These are phyloP conservation scores for Xylariales sp. DNA, from an alignment of 2,329 filamentous ascomycete genomes.

Conservation along the genomic window DNA sequence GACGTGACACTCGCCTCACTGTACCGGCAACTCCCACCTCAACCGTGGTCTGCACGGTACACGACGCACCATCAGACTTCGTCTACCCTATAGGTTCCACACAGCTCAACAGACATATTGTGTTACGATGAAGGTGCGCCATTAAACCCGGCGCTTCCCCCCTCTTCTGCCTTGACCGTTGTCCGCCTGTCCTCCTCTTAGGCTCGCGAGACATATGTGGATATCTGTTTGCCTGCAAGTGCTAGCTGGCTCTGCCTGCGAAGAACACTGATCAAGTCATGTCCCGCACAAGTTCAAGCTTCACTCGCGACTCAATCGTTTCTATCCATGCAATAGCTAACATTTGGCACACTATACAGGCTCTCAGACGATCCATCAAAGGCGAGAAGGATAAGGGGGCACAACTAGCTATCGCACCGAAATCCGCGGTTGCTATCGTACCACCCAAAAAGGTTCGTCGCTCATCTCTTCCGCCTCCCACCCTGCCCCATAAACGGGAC, in stretches of 20 bases:
- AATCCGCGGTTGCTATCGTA: conserved; percentile 82
- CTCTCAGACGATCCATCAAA: conserved; percentile 84
- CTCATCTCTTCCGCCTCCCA: conserved; percentile 9
- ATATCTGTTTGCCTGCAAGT: conserved; percentile 10
- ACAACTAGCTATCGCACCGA: conserved; percentile 74
- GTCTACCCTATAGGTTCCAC: conserved; percentile 9
- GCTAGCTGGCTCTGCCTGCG: conserved; percentile 3
- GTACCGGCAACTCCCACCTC: too few relatives aligned
- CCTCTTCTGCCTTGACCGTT: conserved; percentile 8
- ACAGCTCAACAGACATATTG: conserved; percentile 19
- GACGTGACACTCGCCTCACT: too few relatives aligned
- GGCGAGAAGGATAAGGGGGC: conserved; percentile 74
- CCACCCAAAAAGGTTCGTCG: conserved; percentile 82
- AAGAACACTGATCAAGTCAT: conserved; percentile 14
- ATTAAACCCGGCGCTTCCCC: conserved; percentile 21
- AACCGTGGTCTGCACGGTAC: too few relatives aligned
- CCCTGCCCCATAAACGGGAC: background rate
- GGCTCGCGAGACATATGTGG: conserved; percentile 8
- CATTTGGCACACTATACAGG: conserved; percentile 50
- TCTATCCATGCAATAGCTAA: conserved; percentile 23
- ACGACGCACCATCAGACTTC: too few relatives aligned
- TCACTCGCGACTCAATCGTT: conserved; percentile 19
- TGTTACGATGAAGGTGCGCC: conserved; percentile 32
- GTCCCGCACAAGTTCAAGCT: conserved; percentile 18
- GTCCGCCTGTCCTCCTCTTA: conserved; percentile 12